These are phyloP conservation scores for Phyllosticta citriasiana DNA, from an alignment of 2,329 filamentous ascomycete species.

Conservation along the genomic window DNA sequence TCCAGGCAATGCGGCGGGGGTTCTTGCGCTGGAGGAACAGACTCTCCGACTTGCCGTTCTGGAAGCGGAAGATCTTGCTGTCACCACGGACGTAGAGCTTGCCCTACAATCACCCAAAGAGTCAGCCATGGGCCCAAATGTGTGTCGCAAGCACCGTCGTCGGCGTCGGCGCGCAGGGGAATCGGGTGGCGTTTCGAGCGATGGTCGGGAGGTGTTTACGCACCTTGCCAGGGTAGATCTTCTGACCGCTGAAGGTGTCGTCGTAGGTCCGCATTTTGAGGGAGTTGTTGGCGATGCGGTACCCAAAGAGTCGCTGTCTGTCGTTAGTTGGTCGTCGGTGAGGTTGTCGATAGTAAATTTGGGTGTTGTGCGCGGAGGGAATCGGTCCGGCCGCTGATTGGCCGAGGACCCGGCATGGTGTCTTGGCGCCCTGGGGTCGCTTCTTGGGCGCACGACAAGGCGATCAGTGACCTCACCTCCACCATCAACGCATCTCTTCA, in stretches of 20 bases:
- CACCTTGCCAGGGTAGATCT: slow-evolving; percentile 76
- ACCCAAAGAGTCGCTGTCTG: slow-evolving; percentile 26
- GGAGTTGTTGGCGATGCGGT: slow-evolving; percentile 28
- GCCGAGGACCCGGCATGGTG: slow-evolving; percentile 2
- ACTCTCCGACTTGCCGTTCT: slow-evolving; percentile 99
- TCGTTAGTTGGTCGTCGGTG: slow-evolving; percentile 24
- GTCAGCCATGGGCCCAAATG: slow-evolving; percentile 1
- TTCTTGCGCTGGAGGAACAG: slow-evolving; percentile 99
- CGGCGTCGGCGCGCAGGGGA: neutral
- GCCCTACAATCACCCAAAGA: slow-evolving; percentile 51
- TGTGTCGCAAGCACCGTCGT: neutral
- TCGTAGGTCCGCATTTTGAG: slow-evolving; percentile 68
- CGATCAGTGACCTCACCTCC: slow-evolving; percentile 2
- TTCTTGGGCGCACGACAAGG: neutral
- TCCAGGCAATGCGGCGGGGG: slow-evolving; percentile 98
- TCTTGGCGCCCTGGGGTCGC: neutral
- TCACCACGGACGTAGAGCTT: slow-evolving; percentile 99
- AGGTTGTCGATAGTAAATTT: slow-evolving; percentile 18
- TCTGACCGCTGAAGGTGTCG: slow-evolving; percentile 66
- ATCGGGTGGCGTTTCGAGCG: neutral
- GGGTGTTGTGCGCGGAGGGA: slow-evolving; percentile 14
- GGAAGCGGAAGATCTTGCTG: slow-evolving; percentile 99
- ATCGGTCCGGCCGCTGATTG: slow-evolving; percentile 9
- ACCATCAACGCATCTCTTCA: neutral
- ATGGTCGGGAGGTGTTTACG: slow-evolving; percentile 21